Base-by-base conservation (phyloP, 345 rosid species). In the Nephelium lappaceum region DNA sequence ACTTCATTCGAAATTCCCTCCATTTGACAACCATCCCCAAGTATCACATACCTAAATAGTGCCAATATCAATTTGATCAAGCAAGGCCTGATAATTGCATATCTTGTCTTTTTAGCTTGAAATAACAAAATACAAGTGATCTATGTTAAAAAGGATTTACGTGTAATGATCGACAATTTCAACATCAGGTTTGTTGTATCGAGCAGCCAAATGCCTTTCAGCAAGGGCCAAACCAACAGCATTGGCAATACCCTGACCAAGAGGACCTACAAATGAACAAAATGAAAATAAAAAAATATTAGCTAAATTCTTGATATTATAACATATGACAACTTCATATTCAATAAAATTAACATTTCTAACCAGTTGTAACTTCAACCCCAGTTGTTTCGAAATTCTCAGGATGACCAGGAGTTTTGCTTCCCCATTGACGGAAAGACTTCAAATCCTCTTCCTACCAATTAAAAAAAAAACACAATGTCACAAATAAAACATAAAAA, bases 381-480 rank as follows among this genome's bases (percentile, higher is more conserved):
- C 99, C 99, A 24, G 98, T 97, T 61, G 99, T 96, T 88, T 94
- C 99, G 62, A 96, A 96, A 83, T 96, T 96, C 90, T 96, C 99
- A 4, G 99, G 99, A 81, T 96, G 99, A 76, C 99, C 99, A 5
- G 99, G 99, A 16, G 98, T 96, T 69, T 15, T 89, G 87, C 99
- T 96, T 83, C 87, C 98, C 97, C 94, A 94, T 23, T 96, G 99
- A 70, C 99, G 89, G 84, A 96, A 96, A 0, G 19, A 14, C 93
- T 87, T 91, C 93, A 94, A 89, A 80, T 96, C 99, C 67, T 96
- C 99, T 67, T 89, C 98, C 99, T 96, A 66, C 14, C 49, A 45
- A 10, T 45, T 45, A 12, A 45, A 45, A 45, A n/a, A n/a, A 1
- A 45, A 41, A 41, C 5, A 8, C 9, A 41, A 41, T 6, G 9